These are phyloP conservation scores for Emergomyces pasteurianus DNA, from an alignment of 2,329 filamentous ascomycete genomes.

Conservation along the genomic window DNA sequence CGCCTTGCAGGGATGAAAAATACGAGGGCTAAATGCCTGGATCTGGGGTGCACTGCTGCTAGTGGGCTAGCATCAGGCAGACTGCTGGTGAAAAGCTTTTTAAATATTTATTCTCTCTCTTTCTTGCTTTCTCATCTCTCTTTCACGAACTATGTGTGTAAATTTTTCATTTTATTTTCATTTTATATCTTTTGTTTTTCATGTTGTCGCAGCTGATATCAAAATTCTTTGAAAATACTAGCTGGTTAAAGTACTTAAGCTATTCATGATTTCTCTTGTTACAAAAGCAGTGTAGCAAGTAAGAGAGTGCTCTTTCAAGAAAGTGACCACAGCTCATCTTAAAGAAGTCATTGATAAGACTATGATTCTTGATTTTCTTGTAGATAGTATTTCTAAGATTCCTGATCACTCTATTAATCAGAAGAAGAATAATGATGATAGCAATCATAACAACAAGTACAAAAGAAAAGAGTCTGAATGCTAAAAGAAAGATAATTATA, in stretches of 20 bases:
- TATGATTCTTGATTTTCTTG: slow-evolving; percentile 87
- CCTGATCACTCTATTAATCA: slow-evolving; percentile 45
- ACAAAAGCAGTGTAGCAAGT: slow-evolving; percentile 78
- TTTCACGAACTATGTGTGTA: too few relatives aligned
- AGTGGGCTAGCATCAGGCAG: too few relatives aligned
- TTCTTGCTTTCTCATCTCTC: too few relatives aligned
- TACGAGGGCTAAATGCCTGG: too few relatives aligned
- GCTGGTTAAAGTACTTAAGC: slow-evolving; percentile 88
- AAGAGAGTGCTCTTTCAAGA: slow-evolving; percentile 69
- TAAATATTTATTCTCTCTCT: too few relatives aligned
- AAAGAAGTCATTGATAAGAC: slow-evolving; percentile 82
- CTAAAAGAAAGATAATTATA: slow-evolving; percentile 30
- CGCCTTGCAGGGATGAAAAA: not conserved
- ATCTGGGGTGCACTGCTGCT: too few relatives aligned
- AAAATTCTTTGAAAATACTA: slow-evolving; percentile 20
- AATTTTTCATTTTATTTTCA: too few relatives aligned
- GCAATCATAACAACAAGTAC: slow-evolving; percentile 35
- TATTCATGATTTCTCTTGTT: slow-evolving; percentile 95
- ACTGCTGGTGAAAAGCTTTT: too few relatives aligned
- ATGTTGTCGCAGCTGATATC: slow-evolving; percentile 11
- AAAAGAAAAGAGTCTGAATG: slow-evolving; percentile 35
- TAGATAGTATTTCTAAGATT: slow-evolving; percentile 80
- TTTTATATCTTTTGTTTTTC: too few relatives aligned
- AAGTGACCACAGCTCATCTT: slow-evolving; percentile 79
- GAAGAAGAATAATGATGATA: slow-evolving; percentile 33